Conservation (phyloP, 2,329 filamentous ascomycete species). For the Grosmannia serpens region DNA sequence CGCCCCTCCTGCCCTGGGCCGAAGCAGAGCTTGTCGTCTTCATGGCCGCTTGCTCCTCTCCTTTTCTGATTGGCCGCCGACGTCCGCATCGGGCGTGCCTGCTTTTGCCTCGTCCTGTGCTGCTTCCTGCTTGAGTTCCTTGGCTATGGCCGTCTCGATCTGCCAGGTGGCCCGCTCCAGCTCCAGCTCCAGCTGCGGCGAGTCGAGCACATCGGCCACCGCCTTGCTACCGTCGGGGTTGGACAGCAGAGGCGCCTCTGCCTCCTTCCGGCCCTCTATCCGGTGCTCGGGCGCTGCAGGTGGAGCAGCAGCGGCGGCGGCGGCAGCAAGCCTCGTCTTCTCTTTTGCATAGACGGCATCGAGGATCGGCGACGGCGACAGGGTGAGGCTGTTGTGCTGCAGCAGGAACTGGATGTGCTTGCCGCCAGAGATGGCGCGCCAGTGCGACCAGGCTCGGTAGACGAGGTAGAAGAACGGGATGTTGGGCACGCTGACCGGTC, state of each 20-base stretch:
- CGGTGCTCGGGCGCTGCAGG: background rate
- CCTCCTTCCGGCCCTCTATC: conserved; percentile 4
- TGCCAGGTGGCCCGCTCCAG: conserved; percentile 68
- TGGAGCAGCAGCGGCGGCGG: background rate
- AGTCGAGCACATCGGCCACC: conserved; percentile 40
- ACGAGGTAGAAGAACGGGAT: conserved; percentile 93
- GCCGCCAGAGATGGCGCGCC: conserved; percentile 73
- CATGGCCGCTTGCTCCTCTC: background rate
- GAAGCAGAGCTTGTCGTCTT: background rate
- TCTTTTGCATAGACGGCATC: conserved; percentile 56
- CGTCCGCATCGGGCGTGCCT: background rate
- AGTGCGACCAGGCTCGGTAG: conserved; percentile 88
- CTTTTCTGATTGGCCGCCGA: background rate
- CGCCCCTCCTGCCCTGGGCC: no score
- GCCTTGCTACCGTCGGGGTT: conserved; percentile 20
- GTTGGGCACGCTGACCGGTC: conserved; percentile 61
- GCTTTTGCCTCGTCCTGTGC: background rate
- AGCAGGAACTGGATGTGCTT: conserved; percentile 76
- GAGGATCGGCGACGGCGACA: conserved; percentile 55
- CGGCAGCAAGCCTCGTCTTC: background rate
- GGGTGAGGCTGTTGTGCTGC: conserved; percentile 56
- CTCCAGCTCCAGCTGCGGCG: conserved; percentile 61
- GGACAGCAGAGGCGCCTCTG: conserved; percentile 25
- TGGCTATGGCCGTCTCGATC: conserved; percentile 41
- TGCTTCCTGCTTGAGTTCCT: conserved; percentile 16